phyloP scores from a whole-genome alignment of 2,329 filamentous ascomycete species.

The Paecilomyces fulvus region DNA sequence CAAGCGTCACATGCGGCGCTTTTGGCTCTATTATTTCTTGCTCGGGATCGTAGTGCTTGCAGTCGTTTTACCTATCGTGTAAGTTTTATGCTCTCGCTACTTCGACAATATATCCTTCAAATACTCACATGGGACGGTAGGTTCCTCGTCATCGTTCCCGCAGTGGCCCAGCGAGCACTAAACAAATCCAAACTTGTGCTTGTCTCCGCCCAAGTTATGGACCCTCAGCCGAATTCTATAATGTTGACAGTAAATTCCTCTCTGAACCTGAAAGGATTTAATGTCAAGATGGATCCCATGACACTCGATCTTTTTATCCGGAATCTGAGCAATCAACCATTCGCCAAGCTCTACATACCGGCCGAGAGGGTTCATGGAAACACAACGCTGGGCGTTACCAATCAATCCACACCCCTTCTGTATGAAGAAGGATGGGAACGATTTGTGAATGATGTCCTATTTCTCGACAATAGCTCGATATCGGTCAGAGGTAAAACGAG shows the following conservation, averaged over 20 bases:
- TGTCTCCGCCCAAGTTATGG: conserved; percentile 23
- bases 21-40: conserved; percentile 31
- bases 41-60: conserved; percentile 26
- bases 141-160: conserved; percentile 32
- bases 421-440: conserved; percentile 19
- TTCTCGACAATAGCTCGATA: conserved; percentile 16
- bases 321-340: conserved; percentile 17
- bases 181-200: conserved; percentile 29
- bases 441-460: conserved; percentile 25
- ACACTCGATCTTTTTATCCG: conserved; percentile 25
- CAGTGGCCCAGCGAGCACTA: conserved; percentile 32
- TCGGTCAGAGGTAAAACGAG: conserved; percentile 21
- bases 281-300: conserved; percentile 29
- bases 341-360: conserved; percentile 19
- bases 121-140: conserved; percentile 12
- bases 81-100: conserved; percentile 7
- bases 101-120: not conserved
- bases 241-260: conserved; percentile 26
- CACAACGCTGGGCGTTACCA: conserved; percentile 19
- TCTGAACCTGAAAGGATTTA: conserved; percentile 26
- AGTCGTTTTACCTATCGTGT: conserved; percentile 34
- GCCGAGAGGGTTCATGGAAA: conserved; percentile 22
- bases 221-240: conserved; percentile 25
- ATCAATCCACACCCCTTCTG: conserved; percentile 15
- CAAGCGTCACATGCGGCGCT: conserved; percentile 29